Evolutionary conservation across 2,329 filamentous ascomycete species (phyloP), one percentile per base, ranked within the genome.

Genomic region (Claviceps humidiphila): DNA sequence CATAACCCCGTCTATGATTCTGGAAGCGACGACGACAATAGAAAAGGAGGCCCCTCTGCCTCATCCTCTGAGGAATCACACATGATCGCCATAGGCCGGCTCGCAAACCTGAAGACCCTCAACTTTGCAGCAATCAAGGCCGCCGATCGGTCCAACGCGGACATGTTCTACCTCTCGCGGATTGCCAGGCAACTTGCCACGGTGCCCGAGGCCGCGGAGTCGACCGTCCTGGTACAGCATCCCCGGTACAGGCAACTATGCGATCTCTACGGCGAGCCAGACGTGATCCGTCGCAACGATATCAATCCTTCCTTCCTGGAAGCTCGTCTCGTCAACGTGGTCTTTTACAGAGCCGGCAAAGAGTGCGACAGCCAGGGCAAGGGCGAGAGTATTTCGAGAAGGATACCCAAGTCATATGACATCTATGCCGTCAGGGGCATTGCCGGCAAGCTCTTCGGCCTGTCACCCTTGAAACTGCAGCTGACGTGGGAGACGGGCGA

Each of bases 401-500:
- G 73, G 55, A 80, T 97, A 1, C 90, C 91, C 0, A 85, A 80
- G 60, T 81, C 83, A 0, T 84, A 86, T 61, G 85, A 90, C 58
- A 80, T 90, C 5, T 97, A 96, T 60, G 77, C 82, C 3, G 78
- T 95, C 16, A 86, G 93, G 63, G 86, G 87, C 0, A 74, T 94
- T 8, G 84, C 88, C 0, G 85, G 83, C 0, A 82, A 78, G 57
- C 65, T 84, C n/a, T 88, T 94, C 60, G 73, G 69, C 1, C 59
- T 86, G 11, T 68, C 74, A 47, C 85, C 89, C 0, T 72, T 88
- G 56, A 69, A 69, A 43, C 70, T 91, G 55, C 76, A 74, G 42
- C 66, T 97, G 48, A 71, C 93, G 0, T 95, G 88, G 85, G 89
- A 95, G 70, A 95, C 89, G 8, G 87, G 88, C 20, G 90, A 96